These are phyloP conservation scores for Xylona heveae DNA, from an alignment of 495 filamentous ascomycete genomes.

Conservation along the genomic window DNA sequence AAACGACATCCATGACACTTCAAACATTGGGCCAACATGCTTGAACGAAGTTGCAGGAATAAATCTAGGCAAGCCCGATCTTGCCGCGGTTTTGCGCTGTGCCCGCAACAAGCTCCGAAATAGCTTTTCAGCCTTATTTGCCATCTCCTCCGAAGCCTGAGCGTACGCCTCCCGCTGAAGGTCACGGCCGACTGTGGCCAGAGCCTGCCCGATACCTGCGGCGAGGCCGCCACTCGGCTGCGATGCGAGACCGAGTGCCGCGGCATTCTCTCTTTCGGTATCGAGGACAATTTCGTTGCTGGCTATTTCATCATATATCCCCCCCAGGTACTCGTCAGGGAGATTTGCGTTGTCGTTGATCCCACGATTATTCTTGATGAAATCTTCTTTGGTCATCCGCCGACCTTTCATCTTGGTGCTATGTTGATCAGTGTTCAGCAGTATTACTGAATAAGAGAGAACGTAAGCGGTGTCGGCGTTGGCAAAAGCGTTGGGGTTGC, in stretches of 20 bases:
- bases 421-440: conserved; percentile 93
- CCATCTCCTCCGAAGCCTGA: conserved; percentile 90
- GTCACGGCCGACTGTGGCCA: conserved; percentile 79
- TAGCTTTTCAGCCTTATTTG: conserved; percentile 65
- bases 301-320: conserved; percentile 83
- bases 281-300: conserved; percentile 86
- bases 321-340: conserved; percentile 73
- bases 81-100: conserved; percentile 55
- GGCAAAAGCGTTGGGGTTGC: conserved; percentile 92
- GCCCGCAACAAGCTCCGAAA: conserved; percentile 77
- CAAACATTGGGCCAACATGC: conserved; percentile 96
- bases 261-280: conserved; percentile 72
- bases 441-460: conserved; percentile 83
- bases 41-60: conserved; percentile 83
- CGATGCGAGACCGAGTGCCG: conserved; percentile 40
- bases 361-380: conserved; percentile 95
- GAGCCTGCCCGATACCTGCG: conserved; percentile 68
- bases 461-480: conserved; percentile 98
- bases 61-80: conserved; percentile 48
- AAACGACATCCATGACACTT: conserved; percentile 98
- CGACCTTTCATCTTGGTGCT: conserved; percentile 58
- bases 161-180: conserved; percentile 82
- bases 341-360: conserved; percentile 95
- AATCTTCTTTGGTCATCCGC: conserved; percentile 89
- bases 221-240: conserved; percentile 48